Conservation (phyloP, 2,329 filamentous ascomycete species). For the Pezicula neosporulosa region DNA sequence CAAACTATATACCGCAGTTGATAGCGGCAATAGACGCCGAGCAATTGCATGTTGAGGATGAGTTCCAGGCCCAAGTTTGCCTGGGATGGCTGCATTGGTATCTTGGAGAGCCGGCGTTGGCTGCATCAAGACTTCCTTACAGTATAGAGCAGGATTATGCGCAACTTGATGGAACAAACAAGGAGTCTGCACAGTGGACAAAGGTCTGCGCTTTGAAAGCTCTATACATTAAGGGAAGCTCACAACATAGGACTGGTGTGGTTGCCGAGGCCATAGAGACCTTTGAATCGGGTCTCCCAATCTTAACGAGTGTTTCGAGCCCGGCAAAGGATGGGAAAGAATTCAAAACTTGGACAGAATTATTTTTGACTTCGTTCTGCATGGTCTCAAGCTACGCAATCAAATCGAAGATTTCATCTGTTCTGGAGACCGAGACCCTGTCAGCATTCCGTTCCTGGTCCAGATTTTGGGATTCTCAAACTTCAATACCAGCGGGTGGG, state of each 20-base stretch:
- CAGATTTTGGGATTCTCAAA: slow-evolving; percentile 57
- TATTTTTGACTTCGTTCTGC: slow-evolving; percentile 72
- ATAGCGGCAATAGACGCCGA: slow-evolving; percentile 57
- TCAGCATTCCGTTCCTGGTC: slow-evolving; percentile 65
- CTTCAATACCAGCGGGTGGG: slow-evolving; percentile 46
- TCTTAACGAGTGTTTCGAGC: slow-evolving; percentile 51
- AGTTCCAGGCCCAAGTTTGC: slow-evolving; percentile 78
- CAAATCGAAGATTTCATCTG: slow-evolving; percentile 45
- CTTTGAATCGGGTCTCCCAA: slow-evolving; percentile 63
- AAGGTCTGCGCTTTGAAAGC: slow-evolving; percentile 78
- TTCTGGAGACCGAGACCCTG: slow-evolving; percentile 50
- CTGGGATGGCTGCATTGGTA: slow-evolving; percentile 84
- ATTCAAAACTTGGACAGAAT: slow-evolving; percentile 74
- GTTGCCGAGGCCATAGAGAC: slow-evolving; percentile 59
- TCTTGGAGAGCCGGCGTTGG: slow-evolving; percentile 63
- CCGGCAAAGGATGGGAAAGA: slow-evolving; percentile 57
- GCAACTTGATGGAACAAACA: slow-evolving; percentile 47
- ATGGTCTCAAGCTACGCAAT: slow-evolving; percentile 62
- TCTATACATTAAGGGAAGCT: slow-evolving; percentile 71
- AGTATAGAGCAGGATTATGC: slow-evolving; percentile 55
- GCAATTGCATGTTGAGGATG: slow-evolving; percentile 49
- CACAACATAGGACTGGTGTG: slow-evolving; percentile 46
- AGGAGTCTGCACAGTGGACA: slow-evolving; percentile 67
- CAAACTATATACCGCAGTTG: slow-evolving; percentile 35
- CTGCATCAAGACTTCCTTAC: slow-evolving; percentile 58